Conservation (phyloP, 441 rosid genomes). For the Syzygium syzygioides region DNA sequence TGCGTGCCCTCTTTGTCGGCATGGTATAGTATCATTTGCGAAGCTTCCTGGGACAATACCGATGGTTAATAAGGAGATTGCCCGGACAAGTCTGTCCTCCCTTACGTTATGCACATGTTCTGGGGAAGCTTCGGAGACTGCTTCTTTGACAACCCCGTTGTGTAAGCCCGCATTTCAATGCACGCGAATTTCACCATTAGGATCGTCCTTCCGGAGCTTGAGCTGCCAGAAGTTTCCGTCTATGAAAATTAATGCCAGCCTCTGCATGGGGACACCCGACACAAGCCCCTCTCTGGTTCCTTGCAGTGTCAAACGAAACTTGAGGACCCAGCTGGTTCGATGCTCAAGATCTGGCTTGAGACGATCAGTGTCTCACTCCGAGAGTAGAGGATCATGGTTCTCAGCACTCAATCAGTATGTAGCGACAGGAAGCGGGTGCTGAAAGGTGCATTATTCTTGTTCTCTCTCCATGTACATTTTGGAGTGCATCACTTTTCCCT, state of each 20-base stretch:
- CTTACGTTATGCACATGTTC: conserved; percentile 75
- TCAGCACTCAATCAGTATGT: conserved; percentile 65
- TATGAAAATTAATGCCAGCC: conserved; percentile 39
- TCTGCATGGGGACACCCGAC: conserved; percentile 72
- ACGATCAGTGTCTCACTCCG: conserved; percentile 37
- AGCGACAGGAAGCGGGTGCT: conserved; percentile 58
- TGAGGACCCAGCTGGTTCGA: conserved; percentile 23
- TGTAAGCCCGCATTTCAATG: conserved; percentile 61
- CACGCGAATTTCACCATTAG: conserved; percentile 45
- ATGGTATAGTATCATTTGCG: conserved; percentile 72
- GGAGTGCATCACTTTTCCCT: neutral
- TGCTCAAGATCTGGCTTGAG: conserved; percentile 52
- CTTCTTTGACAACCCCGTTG: conserved; percentile 53
- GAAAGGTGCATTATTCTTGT: conserved; percentile 9
- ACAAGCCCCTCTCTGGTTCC: conserved; percentile 43
- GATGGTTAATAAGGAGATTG: conserved; percentile 25
- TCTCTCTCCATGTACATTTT: neutral
- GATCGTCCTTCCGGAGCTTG: conserved; percentile 67
- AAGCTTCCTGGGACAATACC: conserved; percentile 51
- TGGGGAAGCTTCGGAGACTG: conserved; percentile 44
- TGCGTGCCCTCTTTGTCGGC: conserved; percentile 89
- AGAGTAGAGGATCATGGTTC: conserved; percentile 68
- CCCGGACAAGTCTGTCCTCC: conserved; percentile 72
- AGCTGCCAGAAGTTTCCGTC: conserved; percentile 74
- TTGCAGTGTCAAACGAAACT: conserved; percentile 19